Conservation (phyloP, 1,284 basidiomycete species). For the Thecaphora thlaspeos region DNA sequence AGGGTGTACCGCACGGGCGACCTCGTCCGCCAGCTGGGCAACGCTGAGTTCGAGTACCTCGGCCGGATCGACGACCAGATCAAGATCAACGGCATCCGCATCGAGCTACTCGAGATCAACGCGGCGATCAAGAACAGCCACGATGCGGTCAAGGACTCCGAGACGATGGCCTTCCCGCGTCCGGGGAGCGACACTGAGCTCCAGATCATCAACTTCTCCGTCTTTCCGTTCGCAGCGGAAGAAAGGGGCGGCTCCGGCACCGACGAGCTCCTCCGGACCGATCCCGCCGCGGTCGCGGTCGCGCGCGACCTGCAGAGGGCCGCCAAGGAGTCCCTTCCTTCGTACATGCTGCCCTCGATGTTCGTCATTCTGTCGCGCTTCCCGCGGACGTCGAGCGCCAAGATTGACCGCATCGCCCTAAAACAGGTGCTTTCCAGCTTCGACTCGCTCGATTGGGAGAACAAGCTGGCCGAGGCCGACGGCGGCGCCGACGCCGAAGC, state of each 20-base stretch:
- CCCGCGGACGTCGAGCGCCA: constrained; percentile 58
- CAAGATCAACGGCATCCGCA: constrained; percentile 59
- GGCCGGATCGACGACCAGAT: constrained; percentile 59
- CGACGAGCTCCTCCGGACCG: constrained; percentile 31
- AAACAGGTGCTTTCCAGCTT: constrained; percentile 42
- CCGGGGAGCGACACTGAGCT: constrained; percentile 31
- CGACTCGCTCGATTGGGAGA: constrained; percentile 53
- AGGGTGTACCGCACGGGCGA: constrained; percentile 56
- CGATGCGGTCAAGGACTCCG: constrained; percentile 45
- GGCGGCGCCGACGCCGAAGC: constrained; percentile 13
- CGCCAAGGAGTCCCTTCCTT: constrained; percentile 41
- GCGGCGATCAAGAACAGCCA: constrained; percentile 54
- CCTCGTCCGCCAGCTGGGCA: constrained; percentile 52
- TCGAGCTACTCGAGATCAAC: constrained; percentile 59
- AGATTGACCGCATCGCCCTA: constrained; percentile 58
- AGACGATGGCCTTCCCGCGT: constrained; percentile 51
- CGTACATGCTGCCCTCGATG: constrained; percentile 56
- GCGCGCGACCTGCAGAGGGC: constrained; percentile 37
- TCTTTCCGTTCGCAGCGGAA: no score
- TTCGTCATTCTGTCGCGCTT: constrained; percentile 56
- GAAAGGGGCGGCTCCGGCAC: constrained; percentile 6
- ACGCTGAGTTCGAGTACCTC: constrained; percentile 57
- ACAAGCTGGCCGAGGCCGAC: constrained; percentile 29
- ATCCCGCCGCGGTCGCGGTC: constrained; percentile 34
- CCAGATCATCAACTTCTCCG: constrained; percentile 57